A percentile compares a stretch with the other conserved stretches of the same genome.
These are phyloP conservation scores for Hansenula anomala DNA, from an alignment of 1,139 yeast species.

Conservation along the genomic window DNA sequence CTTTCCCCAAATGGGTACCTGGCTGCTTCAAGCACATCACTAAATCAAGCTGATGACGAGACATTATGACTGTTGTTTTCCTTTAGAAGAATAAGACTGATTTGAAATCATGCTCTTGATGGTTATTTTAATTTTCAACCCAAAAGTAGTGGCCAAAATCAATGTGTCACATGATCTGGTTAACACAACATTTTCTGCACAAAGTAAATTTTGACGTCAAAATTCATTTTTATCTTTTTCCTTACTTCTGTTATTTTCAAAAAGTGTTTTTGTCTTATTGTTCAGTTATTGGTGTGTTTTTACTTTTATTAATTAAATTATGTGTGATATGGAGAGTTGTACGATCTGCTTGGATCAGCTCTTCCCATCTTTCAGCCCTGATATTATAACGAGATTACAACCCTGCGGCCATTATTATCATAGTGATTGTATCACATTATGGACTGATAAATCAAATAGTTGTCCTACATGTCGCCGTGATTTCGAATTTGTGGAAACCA, in stretches of 20 bases:
- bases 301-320: no score
- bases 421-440: slow-evolving; percentile 37
- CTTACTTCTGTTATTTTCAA: neutral
- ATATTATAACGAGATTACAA: slow-evolving; percentile 33
- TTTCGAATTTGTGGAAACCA: slow-evolving; percentile 13
- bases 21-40: slow-evolving; percentile 85
- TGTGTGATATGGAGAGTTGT: slow-evolving; percentile 33
- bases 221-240: neutral
- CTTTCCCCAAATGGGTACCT: slow-evolving; percentile 62
- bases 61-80: slow-evolving; percentile 43
- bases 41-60: slow-evolving; percentile 86
- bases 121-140: neutral
- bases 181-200: neutral
- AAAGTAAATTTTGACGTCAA: neutral
- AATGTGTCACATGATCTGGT: neutral
- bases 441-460: slow-evolving; percentile 46
- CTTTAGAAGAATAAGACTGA: neutral
- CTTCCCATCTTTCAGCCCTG: slow-evolving; percentile 10
- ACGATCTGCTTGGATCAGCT: slow-evolving; percentile 45
- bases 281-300: no score
- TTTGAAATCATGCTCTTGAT: neutral
- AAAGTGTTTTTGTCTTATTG: neutral
- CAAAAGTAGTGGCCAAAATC: neutral
- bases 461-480: slow-evolving; percentile 48
- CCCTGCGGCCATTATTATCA: slow-evolving; percentile 44